These are phyloP conservation scores for Triangularia setosa DNA, from an alignment of 2,329 filamentous ascomycete species.

Conservation along the genomic window DNA sequence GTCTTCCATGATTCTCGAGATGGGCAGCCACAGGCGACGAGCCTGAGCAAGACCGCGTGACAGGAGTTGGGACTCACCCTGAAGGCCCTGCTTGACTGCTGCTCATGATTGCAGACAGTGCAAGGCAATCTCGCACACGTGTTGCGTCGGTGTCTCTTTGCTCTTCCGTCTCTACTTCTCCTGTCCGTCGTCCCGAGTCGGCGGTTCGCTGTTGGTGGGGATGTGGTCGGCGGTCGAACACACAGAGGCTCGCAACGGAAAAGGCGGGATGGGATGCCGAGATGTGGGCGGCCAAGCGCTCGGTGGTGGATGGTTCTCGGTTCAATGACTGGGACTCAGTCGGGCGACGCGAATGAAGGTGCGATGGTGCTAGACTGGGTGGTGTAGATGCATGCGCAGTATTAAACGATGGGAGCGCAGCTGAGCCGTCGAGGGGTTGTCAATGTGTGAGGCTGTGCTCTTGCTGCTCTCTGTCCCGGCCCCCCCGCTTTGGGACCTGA, in stretches of 20 bases:
- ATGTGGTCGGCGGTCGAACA: neutral
- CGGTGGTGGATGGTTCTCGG: neutral
- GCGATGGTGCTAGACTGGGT: neutral
- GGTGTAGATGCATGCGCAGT: slow-evolving; percentile 7
- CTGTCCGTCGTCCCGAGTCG: neutral
- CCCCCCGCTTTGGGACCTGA: slow-evolving; percentile 27
- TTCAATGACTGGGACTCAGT: slow-evolving; percentile 46
- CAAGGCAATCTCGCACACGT: slow-evolving; percentile 13
- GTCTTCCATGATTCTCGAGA: slow-evolving; percentile 15
- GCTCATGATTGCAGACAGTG: slow-evolving; percentile 39
- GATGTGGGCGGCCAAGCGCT: slow-evolving; percentile 3
- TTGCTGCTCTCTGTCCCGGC: slow-evolving; percentile 14
- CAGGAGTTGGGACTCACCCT: slow-evolving; percentile 47
- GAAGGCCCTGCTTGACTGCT: slow-evolving; percentile 56
- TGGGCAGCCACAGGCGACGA: neutral
- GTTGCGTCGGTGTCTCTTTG: neutral
- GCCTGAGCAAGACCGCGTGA: slow-evolving; percentile 31
- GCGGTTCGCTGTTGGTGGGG: slow-evolving; percentile 15
- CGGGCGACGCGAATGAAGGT: slow-evolving; percentile 3
- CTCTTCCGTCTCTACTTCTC: neutral
- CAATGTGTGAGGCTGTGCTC: slow-evolving; percentile 28
- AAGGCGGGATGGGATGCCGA: slow-evolving; percentile 4
- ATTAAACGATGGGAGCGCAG: slow-evolving; percentile 12
- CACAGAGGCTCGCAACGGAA: slow-evolving; percentile 25
- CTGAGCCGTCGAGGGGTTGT: slow-evolving; percentile 15